A percentile compares a stretch with the other conserved stretches of the same genome.
phyloP scores from a whole-genome alignment of 306 rosid species.

The Mimosa pudica region DNA sequence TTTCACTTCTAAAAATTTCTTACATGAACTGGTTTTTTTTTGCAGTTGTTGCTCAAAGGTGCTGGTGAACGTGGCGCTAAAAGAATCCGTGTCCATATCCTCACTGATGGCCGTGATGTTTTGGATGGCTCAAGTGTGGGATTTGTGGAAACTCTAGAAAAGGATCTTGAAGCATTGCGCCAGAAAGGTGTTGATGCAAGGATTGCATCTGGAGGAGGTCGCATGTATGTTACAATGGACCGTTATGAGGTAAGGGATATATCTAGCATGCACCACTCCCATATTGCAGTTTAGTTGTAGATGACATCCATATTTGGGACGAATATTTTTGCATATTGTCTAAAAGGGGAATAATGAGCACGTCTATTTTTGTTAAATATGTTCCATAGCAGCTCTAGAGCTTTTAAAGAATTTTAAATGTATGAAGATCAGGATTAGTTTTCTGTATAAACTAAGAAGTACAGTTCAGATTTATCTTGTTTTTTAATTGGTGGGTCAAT shows the following conservation, averaged over 20 bases:
- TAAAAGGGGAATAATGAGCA: neutral
- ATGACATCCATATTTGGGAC: neutral
- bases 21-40: neutral
- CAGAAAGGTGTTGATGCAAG: slow-evolving; percentile 85
- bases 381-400: neutral
- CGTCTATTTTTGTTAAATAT: neutral
- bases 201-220: slow-evolving; percentile 98
- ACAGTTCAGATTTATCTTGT: neutral
- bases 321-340: neutral
- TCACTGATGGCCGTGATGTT: slow-evolving; percentile 99
- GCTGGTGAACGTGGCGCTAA: slow-evolving; percentile 74
- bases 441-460: neutral
- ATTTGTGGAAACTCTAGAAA: slow-evolving; percentile 83
- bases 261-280: neutral
- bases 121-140: slow-evolving; percentile 92
- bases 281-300: slow-evolving; percentile 19
- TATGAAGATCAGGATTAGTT: neutral
- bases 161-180: slow-evolving; percentile 69
- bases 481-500: neutral
- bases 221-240: slow-evolving; percentile 98
- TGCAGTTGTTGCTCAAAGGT: slow-evolving; percentile 91
- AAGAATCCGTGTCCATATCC: slow-evolving; percentile 84
- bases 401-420: neutral
- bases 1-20: neutral
- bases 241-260: slow-evolving; percentile 72